Evolutionary conservation across 2,329 filamentous ascomycete genomes (phyloP).

Genomic region (Coniella lustricola): DNA sequence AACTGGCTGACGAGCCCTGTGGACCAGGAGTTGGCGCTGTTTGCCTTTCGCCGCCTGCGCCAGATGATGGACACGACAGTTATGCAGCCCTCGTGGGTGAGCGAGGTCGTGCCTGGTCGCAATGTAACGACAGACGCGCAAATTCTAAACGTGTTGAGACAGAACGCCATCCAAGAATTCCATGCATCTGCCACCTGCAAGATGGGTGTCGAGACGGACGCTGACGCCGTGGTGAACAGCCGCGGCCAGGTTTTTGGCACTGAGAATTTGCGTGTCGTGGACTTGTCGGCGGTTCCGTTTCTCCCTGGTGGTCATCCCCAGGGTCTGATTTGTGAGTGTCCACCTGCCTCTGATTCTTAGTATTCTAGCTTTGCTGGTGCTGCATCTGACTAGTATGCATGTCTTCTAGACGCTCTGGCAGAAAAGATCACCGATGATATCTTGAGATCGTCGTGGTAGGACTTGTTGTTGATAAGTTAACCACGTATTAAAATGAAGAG

Average conservation of each 20-base stretch:
- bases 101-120: background rate
- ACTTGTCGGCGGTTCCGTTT: too few relatives aligned
- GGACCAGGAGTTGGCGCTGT: constrained; percentile 35
- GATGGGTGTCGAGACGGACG: background rate
- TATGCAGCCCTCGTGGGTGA: background rate
- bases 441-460: too few relatives aligned
- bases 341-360: too few relatives aligned
- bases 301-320: too few relatives aligned
- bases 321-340: too few relatives aligned
- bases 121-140: background rate
- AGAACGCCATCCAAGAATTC: background rate
- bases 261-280: background rate
- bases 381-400: too few relatives aligned
- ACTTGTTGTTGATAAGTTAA: too few relatives aligned
- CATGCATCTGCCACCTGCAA: background rate
- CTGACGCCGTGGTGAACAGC: background rate
- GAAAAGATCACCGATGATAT: too few relatives aligned
- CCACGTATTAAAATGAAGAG: too few relatives aligned
- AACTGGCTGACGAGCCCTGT: constrained; percentile 32
- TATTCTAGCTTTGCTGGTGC: too few relatives aligned
- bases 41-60: constrained; percentile 30
- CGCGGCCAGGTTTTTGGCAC: background rate
- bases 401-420: too few relatives aligned
- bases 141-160: background rate
- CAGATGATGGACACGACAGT: constrained; percentile 22